phyloP scores from a whole-genome alignment of 768 basidiomycete species.

The Mycena amicta region DNA sequence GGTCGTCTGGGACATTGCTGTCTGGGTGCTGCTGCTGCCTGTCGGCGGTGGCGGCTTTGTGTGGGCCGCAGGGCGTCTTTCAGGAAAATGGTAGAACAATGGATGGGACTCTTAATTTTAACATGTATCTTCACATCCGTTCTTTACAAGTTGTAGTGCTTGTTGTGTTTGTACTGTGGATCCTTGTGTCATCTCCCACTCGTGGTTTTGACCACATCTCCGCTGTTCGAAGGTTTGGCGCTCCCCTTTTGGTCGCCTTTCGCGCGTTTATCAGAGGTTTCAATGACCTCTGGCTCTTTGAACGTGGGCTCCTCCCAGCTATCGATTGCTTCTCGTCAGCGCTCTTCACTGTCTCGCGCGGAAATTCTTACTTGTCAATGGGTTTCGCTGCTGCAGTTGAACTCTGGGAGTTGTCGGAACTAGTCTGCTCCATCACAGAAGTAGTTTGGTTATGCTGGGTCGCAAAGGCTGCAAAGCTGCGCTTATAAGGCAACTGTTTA shows the following conservation, averaged over 20 bases:
- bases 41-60: constrained; percentile 55
- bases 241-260: not conserved
- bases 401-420: not conserved
- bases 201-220: not conserved
- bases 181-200: not conserved
- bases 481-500: no score
- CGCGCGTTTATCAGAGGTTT: not conserved
- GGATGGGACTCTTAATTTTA: not conserved
- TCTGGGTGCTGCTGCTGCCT: constrained; percentile 73
- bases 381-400: not conserved
- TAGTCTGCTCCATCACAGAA: not conserved
- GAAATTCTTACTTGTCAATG: no score
- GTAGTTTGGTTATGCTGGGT: not conserved
- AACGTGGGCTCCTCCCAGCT: not conserved
- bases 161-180: not conserved
- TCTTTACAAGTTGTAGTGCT: not conserved
- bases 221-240: not conserved
- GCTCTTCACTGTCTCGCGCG: no score
- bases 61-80: constrained; percentile 59
- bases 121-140: constrained; percentile 7
- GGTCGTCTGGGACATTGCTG: constrained; percentile 81
- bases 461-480: no score
- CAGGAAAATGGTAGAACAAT: constrained; percentile 49
- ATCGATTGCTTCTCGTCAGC: no score
- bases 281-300: not conserved